Evolutionary conservation across 2,329 filamentous ascomycete species (phyloP), one percentile per base, ranked within the genome.

Genomic region (Cylindrodendrum hubeiense): DNA sequence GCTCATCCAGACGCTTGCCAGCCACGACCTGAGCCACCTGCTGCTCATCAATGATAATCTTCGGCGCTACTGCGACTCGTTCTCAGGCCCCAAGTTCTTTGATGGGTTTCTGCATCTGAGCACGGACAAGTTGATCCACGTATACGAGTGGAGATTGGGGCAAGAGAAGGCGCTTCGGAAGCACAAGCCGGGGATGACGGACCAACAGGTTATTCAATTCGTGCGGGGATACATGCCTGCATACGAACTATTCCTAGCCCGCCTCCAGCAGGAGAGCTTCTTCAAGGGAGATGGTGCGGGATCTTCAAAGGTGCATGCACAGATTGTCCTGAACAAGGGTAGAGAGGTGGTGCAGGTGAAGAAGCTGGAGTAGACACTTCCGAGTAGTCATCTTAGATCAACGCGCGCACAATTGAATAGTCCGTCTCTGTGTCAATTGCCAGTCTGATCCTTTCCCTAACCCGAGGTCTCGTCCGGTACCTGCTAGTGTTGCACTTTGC

Each of bases 221-320:
- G 73, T 75, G 8, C 65, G 68, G 52, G 73, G 73, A 2, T 75
- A 74, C 19, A 72, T 75, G 71, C 69, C 70, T 15, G 69, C 67
- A 2, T 74, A 75, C 8, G 73, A 75, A 15, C 51, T 74, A 1
- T 73, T 70, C 5, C 67, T 73, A 2, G 67, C 68, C 8, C 55
- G 59, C 15, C 54, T 75, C 1, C 67, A 73, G 28, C 47, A 55
- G 0, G 60, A 72, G 44, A 69, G 60, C 6, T 64, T 74, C n/a
- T 73, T 71, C 21, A 13, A 12, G 5, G 46, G 26, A 5, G 30
- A 19, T 7, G 5, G 64, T 49, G 30, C 54, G 56, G 43, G 24
- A 0, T 30, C n/a, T n/a, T n/a, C 17, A 12, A 71, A 63, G 55
- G 72, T 65, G 47, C 69, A 74, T 56, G 49, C 56, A 28, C 50